Conservation (phyloP, 2,329 filamentous ascomycete species). For the Trichoderma lentiforme region DNA sequence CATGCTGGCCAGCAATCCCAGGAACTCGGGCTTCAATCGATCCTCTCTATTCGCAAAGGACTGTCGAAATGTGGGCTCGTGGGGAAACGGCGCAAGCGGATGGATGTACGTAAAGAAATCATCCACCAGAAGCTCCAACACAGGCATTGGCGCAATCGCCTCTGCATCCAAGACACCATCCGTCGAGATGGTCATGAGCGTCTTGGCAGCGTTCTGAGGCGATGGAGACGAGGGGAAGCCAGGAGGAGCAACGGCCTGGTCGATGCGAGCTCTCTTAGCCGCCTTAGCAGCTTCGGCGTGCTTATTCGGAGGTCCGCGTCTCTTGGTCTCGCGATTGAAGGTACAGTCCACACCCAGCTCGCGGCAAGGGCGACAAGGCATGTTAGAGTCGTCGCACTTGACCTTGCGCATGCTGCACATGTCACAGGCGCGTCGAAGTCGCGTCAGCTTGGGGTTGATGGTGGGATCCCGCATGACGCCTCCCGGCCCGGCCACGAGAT, state of each 20-base stretch:
- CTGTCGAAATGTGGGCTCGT: conserved; percentile 72
- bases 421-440: conserved; percentile 57
- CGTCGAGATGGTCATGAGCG: conserved; percentile 45
- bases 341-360: conserved; percentile 58
- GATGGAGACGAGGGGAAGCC: conserved; percentile 36
- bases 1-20: conserved; percentile 72
- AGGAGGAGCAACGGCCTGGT: conserved; percentile 25
- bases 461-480: conserved; percentile 38
- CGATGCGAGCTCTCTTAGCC: conserved; percentile 46
- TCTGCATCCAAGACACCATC: conserved; percentile 57
- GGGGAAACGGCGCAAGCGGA: conserved; percentile 72
- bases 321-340: conserved; percentile 55
- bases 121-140: conserved; percentile 67
- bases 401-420: conserved; percentile 62
- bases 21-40: conserved; percentile 61
- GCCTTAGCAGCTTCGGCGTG: conserved; percentile 55
- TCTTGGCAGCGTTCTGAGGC: conserved; percentile 47
- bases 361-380: conserved; percentile 55
- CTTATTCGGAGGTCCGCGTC: conserved; percentile 58
- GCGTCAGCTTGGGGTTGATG: conserved; percentile 50
- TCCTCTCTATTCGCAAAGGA: conserved; percentile 67
- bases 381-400: conserved; percentile 55
- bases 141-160: conserved; percentile 65
- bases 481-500: conserved; percentile 18
- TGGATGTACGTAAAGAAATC: conserved; percentile 84